Evolutionary conservation across 495 filamentous ascomycete genomes (phyloP), one percentile per base, ranked within the genome.

Genomic region (Penicillium tannophilum): DNA sequence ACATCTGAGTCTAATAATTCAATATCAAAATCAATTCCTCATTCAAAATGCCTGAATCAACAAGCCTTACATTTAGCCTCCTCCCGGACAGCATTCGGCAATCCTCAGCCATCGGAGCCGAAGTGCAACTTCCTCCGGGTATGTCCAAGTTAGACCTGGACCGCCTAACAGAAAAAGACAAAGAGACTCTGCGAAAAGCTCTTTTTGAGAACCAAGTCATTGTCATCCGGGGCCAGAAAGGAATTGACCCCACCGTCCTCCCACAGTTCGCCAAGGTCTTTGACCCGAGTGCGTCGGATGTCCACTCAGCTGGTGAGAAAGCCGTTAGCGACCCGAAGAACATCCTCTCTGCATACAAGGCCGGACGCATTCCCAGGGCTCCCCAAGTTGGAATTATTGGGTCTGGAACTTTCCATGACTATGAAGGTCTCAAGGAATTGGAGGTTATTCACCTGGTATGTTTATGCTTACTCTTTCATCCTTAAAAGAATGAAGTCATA

Each of bases 291-390:
- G 52, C 61, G 1, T 59, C 61, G n/a, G 56, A 59, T 30, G 36
- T 59, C 30, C 57, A 59, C 19, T 59, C 57, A 2, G 61, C 56
- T 3, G 61, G 55, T 7, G 56, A 59, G 49, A 63, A 63, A 46
- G 56, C 61, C 12, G 55, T 63, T 4, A 59, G 56, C 19, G 45
- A 63, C 31, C 61, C 56, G 17, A 55, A 45, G 31, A 59, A 63
- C 26, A 59, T 63, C 17, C 26, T 63, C 11, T 63, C 61, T 8
- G 55, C 56, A n/a, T 63, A 59, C 39, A 59, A 63, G 42, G 51
- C 61, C 12, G 55, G 55, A 3, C 48, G 61, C 49, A 63, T 63
- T 35, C 61, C 57, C 10, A 54, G 28, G n/a, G 57, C 57, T 23
- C 57, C 50, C 1, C 57, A 59, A 6, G 57, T 59, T 54, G 57